These are phyloP conservation scores for Xylariales sp. DNA, from an alignment of 2,329 filamentous ascomycete species.

Conservation along the genomic window DNA sequence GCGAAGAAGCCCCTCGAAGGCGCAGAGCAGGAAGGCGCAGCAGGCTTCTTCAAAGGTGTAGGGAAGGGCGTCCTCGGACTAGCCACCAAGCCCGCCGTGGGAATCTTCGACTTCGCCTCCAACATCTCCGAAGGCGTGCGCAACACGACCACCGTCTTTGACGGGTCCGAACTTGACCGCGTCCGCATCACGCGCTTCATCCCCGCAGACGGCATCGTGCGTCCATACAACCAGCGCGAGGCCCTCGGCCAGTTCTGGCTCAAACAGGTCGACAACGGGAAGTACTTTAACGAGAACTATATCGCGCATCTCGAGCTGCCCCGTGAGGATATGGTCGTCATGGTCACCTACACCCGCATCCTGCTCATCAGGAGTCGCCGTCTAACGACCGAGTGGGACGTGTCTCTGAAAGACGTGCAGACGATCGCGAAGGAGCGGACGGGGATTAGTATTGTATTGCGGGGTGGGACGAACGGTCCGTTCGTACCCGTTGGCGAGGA, in stretches of 20 bases:
- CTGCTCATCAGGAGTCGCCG: conserved; percentile 85
- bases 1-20: conserved; percentile 92
- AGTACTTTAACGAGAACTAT: conserved; percentile 96
- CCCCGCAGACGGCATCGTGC: conserved; percentile 85
- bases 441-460: conserved; percentile 80
- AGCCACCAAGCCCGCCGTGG: conserved; percentile 96
- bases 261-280: conserved; percentile 95
- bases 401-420: conserved; percentile 91
- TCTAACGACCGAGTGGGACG: conserved; percentile 90
- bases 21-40: conserved; percentile 88
- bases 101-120: conserved; percentile 92
- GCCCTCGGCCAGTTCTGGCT: conserved; percentile 97
- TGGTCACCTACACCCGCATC: conserved; percentile 84
- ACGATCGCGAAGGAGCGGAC: conserved; percentile 96
- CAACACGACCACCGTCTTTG: conserved; percentile 98
- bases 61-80: conserved; percentile 91
- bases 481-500: conserved; percentile 95
- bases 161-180: conserved; percentile 88
- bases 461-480: conserved; percentile 87
- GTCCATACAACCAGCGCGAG: conserved; percentile 90
- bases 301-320: conserved; percentile 93
- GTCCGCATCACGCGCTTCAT: conserved; percentile 93
- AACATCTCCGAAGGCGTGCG: conserved; percentile 96
- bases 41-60: conserved; percentile 95
- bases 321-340: conserved; percentile 79